These are phyloP conservation scores for Dryadomyces quercivorus DNA, from an alignment of 2,329 filamentous ascomycete species.

Conservation along the genomic window DNA sequence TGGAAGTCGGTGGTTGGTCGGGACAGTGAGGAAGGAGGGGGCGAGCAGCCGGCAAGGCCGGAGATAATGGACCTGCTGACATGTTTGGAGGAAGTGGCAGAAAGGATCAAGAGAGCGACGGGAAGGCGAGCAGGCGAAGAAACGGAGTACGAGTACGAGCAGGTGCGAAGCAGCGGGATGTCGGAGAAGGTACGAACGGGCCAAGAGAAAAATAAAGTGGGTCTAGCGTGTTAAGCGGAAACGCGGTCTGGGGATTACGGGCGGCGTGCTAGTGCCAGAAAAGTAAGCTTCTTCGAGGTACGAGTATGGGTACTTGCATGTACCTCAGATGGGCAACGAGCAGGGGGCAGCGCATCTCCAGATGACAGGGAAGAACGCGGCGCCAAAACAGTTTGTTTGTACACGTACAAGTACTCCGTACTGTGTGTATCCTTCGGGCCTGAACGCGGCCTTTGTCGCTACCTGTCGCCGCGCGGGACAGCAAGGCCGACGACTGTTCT, in stretches of 20 bases:
- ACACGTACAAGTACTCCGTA: too few relatives aligned
- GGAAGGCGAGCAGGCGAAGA: background rate
- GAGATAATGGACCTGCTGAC: slow-evolving; percentile 1
- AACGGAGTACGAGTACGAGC: background rate
- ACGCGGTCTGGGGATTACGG: background rate
- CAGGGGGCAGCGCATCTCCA: too few relatives aligned
- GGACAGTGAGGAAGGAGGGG: background rate
- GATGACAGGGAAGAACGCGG: too few relatives aligned
- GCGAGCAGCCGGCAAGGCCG: background rate
- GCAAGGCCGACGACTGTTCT: background rate
- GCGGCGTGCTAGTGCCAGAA: background rate
- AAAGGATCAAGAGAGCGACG: background rate
- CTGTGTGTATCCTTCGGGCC: too few relatives aligned
- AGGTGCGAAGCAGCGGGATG: background rate
- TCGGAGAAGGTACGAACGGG: background rate
- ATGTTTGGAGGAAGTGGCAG: background rate
- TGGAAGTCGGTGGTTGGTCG: background rate
- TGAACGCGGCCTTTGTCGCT: too few relatives aligned
- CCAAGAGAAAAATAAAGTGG: background rate
- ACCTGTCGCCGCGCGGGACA: too few relatives aligned
- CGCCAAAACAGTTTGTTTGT: too few relatives aligned
- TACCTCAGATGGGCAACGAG: too few relatives aligned
- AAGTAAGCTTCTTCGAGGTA: background rate
- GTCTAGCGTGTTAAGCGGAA: background rate
- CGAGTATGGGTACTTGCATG: background rate